Percentiles rank a stretch among this genome's conserved stretches.
These are phyloP conservation scores for Fonsecaea pedrosoi DNA, from an alignment of 2,329 filamentous ascomycete genomes.

Conservation along the genomic window DNA sequence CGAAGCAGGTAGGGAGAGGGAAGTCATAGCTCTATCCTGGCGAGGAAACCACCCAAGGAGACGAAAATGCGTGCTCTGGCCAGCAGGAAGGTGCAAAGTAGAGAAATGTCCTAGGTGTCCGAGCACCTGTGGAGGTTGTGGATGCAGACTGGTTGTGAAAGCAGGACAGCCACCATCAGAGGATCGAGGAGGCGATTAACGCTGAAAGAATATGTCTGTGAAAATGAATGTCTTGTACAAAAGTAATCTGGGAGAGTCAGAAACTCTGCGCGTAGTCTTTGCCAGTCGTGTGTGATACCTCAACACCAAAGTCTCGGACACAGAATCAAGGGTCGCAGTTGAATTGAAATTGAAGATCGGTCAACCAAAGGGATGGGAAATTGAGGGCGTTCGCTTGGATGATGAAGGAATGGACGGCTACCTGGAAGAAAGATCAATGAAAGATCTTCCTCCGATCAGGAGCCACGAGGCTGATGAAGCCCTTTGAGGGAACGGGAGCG, in stretches of 20 bases:
- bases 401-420: conserved; percentile 42
- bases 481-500: conserved; percentile 29
- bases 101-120: conserved; percentile 28
- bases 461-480: conserved; percentile 34
- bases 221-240: conserved; percentile 32
- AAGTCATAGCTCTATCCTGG: conserved; percentile 51
- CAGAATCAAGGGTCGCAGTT: conserved; percentile 12
- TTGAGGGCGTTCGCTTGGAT: conserved; percentile 14
- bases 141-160: conserved; percentile 23
- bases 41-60: conserved; percentile 54
- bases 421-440: conserved; percentile 40
- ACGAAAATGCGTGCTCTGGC: conserved; percentile 26
- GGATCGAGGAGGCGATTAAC: conserved; percentile 15
- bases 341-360: conserved; percentile 21
- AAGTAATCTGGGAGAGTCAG: conserved; percentile 14
- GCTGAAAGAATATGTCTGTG: conserved; percentile 16
- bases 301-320: conserved; percentile 18
- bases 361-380: conserved; percentile 21
- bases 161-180: conserved; percentile 36
- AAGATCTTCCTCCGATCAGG: conserved; percentile 37
- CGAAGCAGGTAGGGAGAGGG: conserved; percentile 35
- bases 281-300: conserved; percentile 19
- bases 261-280: conserved; percentile 10
- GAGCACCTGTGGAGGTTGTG: conserved; percentile 30
- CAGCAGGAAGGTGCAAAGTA: conserved; percentile 35